Evolutionary conservation across 2,329 filamentous ascomycete genomes (phyloP), one percentile per base, ranked within the genome.

Genomic region (Aspergillus sp.): DNA sequence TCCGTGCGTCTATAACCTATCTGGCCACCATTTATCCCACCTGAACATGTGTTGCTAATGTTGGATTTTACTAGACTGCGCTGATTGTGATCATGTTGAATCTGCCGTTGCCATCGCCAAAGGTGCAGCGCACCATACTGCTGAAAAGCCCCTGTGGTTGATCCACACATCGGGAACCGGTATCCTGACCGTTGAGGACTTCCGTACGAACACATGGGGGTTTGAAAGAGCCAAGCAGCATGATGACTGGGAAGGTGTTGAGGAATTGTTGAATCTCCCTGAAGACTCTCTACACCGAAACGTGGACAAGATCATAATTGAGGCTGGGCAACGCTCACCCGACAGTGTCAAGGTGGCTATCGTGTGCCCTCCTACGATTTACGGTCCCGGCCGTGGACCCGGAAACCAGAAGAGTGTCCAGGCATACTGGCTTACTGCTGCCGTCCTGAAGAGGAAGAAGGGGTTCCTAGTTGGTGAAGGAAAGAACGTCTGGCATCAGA

Each of bases 121-220:
- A 60, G 78, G 77, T 9, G 69, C 74, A 56, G 63, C 68, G 40
- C 59, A 70, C 46, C 74, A 73, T 56, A 71, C 68, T 7, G 61
- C 70, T 6, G 68, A 74, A 30, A 68, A 66, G 9, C 74, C 76
- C 12, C 61, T 73, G 5, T 79, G 73, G 67, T 57, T 73, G 30
- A 79, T 80, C 33, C 78, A 80, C 60, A 79, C 76, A 5, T 78
- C 76, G 0, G 77, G 78, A 17, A 77, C 77, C 6, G 72, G 75
- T 34, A 75, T 79, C 39, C 61, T 80, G 41, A 73, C 74, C 1
- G 66, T 71, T 13, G 75, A 79, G 58, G 79, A 79, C 61, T 68
- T 74, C 41, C 70, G 73, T 13, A 68, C 70, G 20, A 66, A 66
- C 19, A 71, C 68, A 8, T 77, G 70, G 51, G 79, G 79, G 5